phyloP scores from a whole-genome alignment of 2,329 filamentous ascomycete species.

The Raffaelea ambrosiae region DNA sequence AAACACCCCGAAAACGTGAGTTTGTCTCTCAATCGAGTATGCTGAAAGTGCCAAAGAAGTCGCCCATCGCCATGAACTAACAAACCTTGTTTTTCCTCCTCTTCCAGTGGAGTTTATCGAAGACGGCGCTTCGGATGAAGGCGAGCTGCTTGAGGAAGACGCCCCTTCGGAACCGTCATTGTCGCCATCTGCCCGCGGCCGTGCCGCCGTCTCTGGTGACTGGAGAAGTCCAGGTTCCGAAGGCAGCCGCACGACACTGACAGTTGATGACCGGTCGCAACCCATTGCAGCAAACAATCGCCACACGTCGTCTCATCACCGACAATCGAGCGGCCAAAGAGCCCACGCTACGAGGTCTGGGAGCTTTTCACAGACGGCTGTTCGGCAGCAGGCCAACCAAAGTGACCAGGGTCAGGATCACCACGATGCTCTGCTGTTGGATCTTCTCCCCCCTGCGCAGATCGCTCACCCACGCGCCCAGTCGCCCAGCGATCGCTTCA shows the following conservation, averaged over 20 bases:
- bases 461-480: neutral
- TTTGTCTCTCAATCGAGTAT: conserved; percentile 2
- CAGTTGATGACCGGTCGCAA: neutral
- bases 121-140: conserved; percentile 4
- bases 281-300: too few species aligned
- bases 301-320: too few species aligned
- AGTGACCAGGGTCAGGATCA: too few species aligned
- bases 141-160: conserved; percentile 7
- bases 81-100: neutral
- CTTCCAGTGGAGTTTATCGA: conserved; percentile 11
- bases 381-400: neutral
- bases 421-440: neutral
- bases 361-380: neutral
- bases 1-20: conserved; percentile 19
- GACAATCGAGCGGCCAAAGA: too few species aligned
- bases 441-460: neutral
- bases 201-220: neutral
- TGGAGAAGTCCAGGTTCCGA: neutral
- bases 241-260: neutral
- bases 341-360: neutral
- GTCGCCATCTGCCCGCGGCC: neutral
- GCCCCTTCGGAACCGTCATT: neutral
- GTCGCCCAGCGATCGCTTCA: conserved; percentile 22
- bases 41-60: neutral
- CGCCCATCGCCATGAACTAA: neutral